Conservation (phyloP, 805 yeast species). For the Metschnikowia proteae region DNA sequence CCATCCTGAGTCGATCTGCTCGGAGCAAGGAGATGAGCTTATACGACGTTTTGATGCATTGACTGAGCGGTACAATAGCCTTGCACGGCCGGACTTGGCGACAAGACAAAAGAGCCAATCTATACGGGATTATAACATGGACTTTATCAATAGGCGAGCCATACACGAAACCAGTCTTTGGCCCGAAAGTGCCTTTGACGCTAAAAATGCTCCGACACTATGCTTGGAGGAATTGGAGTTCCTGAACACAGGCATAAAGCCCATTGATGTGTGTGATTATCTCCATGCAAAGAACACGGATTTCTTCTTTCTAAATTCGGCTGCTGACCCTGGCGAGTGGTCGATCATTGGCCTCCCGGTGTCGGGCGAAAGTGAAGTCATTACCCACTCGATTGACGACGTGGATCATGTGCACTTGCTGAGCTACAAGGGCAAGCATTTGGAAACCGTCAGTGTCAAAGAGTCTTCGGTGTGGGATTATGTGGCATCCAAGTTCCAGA, state of each 20-base stretch:
- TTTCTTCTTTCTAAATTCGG: constrained; percentile 67
- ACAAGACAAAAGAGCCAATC: constrained; percentile 1
- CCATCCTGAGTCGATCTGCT: constrained; percentile 94
- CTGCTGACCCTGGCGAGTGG: constrained; percentile 83
- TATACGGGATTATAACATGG: constrained; percentile 2
- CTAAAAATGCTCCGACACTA: constrained; percentile 2
- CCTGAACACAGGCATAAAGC: constrained; percentile 16
- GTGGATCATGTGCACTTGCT: constrained; percentile 22
- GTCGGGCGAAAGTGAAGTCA: constrained; percentile 38
- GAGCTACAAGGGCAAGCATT: constrained; percentile 24
- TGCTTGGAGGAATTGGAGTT: constrained; percentile 5
- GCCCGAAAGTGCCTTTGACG: constrained; percentile 8
- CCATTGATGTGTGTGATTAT: constrained; percentile 53
- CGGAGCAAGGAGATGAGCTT: constrained; percentile 58
- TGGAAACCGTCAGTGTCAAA: constrained; percentile 3
- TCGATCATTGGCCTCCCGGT: constrained; percentile 77
- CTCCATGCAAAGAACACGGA: constrained; percentile 22
- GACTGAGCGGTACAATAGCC: constrained; percentile 36
- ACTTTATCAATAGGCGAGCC: constrained; percentile 12
- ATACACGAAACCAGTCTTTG: constrained; percentile 22
- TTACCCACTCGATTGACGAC: constrained; percentile 59
- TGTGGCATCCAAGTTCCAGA: constrained; percentile 47
- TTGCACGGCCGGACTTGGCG: constrained; percentile 15
- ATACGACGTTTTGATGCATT: constrained; percentile 59
- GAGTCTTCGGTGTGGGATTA: constrained; percentile 47